Base-by-base conservation (phyloP, 352 stramenopile species). In the Pythium pyrilobum region DNA sequence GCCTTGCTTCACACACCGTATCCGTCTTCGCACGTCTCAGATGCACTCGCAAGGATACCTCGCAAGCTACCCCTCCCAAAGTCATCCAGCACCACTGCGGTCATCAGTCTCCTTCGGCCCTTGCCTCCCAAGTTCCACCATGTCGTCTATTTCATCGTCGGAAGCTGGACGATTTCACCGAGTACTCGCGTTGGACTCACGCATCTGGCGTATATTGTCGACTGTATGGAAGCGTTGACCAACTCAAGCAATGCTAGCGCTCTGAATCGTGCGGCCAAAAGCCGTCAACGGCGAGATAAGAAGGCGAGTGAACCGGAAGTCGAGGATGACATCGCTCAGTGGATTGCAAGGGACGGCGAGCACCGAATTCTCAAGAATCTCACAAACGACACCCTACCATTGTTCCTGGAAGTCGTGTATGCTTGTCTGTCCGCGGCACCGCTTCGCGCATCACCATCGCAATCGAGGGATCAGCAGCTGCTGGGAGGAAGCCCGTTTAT, bases 281-380 rank as follows among this genome's bases (percentile, higher is more conserved):
- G n/a, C n/a, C 37, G 49, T 4, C 6, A 33, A 28, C 11, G 43
- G 46, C 8, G 5, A 0, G 33, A 37, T n/a, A 24, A 37, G 27
- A 43, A 34, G 13, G 23, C 32, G 20, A 42, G 20, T 12, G 66
- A 77, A 24, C 62, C 57, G 5, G 57, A 70, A 16, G 62, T 64
- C 51, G 62, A 75, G 13, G 66, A 75, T 28, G 53, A 68, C 11
- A 31, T 66, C 4, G 46, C 62, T 7, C 41, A 45, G 27, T 69
- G 56, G 52, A 33, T 69, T 12, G 68, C 77, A 13, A 24, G 43
- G 1, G 59, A 79, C 41, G 81, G 81, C 23, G 71, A 88, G 31
- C 81, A 91, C 43, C 57, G 75, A 12, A 64, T 85, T 21, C 52
- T 91, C 6, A 84, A 84, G 54, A 87, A 62, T 28, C 46, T 91